Base-by-base conservation (phyloP, 2,329 filamentous ascomycete species). In the Juglanconis oblonga region DNA sequence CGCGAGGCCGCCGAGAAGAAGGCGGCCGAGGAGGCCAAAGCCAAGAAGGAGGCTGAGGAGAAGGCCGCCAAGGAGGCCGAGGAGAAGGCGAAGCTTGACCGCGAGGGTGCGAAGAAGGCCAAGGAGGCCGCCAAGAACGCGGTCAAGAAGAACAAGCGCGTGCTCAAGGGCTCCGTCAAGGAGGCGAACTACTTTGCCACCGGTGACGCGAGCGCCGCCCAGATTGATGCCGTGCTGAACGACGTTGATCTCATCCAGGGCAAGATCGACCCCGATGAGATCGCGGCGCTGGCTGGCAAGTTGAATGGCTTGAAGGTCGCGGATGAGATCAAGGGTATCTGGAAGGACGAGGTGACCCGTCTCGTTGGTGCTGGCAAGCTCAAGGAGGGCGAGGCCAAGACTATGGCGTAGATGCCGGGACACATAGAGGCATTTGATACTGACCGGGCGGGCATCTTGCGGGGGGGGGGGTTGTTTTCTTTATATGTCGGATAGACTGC, bases 61-160 rank as follows among this genome's bases (percentile, higher is more conserved):
- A 84, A 87, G 75, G 85, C 87, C 50, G 86, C 87, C 67, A 91
- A 90, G 73, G 92, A 96, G 66, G 91, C 91, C 14, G 95, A 97
- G 75, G 91, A 90, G 68, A 83, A 88, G 47, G 91, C 92, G 66
- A 98, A 98, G 84, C 84, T 82, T 5, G 87, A 92, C 60, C 90
- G 90, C 67, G 92, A 94, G 67, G 84, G 89, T 65, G 80, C 80
- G 71, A 99, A 98, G 87, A 99, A 99, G 85, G 89, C 90, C 63
- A 99, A 98, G 83, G 95, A 99, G 78, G 94, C 94, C 2, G 95
- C 95, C 61, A 99, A 99, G 87, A 97, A 92, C 72, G 95, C 95
- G 13, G 90, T 95, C 70, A 99, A 99, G 90, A 99, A 99, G 90
- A 99, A 99, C 86, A 97, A 97, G 86, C 92, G 95, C 82, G 90